Evolutionary conservation across 306 rosid species (phyloP).

Genomic region (Glycine tomentella): DNA sequence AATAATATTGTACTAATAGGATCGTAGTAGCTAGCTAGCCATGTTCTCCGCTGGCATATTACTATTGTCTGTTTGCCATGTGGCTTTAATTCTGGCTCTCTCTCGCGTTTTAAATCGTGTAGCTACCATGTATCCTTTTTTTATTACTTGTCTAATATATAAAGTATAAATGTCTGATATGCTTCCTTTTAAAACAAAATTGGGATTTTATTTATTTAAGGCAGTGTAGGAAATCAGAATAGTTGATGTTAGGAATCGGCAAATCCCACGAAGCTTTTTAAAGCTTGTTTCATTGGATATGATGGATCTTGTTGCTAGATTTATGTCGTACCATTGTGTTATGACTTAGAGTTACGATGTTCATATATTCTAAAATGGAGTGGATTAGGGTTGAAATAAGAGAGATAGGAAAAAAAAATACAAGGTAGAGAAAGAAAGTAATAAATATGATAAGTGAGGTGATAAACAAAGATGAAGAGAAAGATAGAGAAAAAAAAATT

Average conservation of each 20-base stretch:
- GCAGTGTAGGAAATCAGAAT: not conserved
- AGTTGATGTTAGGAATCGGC: no score
- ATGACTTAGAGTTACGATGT: no score
- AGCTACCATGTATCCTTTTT: slow-evolving; percentile 27
- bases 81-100: slow-evolving; percentile 6
- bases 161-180: not conserved
- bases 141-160: slow-evolving; percentile 22
- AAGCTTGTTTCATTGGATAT: not conserved
- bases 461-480: no score
- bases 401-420: no score
- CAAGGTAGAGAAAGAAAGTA: no score
- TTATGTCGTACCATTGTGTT: not conserved
- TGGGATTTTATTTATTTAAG: no score
- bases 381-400: no score
- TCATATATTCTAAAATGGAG: no score
- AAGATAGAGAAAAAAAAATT: no score
- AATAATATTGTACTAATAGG: not conserved
- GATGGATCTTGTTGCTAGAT: not conserved
- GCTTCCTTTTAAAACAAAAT: no score
- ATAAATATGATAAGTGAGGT: no score
- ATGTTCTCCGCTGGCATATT: slow-evolving; percentile 4
- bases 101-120: not conserved
- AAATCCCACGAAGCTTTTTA: not conserved
- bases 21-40: no score
- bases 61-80: slow-evolving; percentile 42